These are phyloP conservation scores for Fusarium paranaense DNA, from an alignment of 2,329 filamentous ascomycete species.

Conservation along the genomic window DNA sequence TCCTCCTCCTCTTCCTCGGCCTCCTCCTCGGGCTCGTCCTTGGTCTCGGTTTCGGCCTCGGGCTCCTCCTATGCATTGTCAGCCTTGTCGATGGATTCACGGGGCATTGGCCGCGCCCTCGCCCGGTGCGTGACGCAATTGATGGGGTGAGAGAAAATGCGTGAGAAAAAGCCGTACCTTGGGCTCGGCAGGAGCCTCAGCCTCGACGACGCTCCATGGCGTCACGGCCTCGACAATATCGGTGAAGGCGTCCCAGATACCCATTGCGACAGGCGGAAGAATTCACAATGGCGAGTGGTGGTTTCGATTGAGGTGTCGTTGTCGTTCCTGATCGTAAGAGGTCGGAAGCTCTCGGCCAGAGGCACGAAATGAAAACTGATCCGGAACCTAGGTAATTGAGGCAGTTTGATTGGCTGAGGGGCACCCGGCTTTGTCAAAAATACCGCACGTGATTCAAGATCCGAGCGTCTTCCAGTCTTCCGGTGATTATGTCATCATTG, in stretches of 20 bases:
- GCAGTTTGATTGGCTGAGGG: slow-evolving; percentile 58
- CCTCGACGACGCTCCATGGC: slow-evolving; percentile 74
- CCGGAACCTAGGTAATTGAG: slow-evolving; percentile 63
- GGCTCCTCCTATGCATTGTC: slow-evolving; percentile 50
- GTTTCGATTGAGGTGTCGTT: slow-evolving; percentile 51
- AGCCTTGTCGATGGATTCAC: slow-evolving; percentile 15
- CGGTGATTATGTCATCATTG: slow-evolving; percentile 12
- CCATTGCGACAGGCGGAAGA: slow-evolving; percentile 64
- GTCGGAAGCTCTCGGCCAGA: slow-evolving; percentile 57
- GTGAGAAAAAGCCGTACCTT: slow-evolving; percentile 55
- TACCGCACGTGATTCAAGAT: slow-evolving; percentile 39
- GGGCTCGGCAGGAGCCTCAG: slow-evolving; percentile 75
- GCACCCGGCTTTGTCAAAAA: slow-evolving; percentile 17
- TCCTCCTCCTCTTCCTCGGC: slow-evolving; percentile 63
- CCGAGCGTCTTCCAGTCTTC: slow-evolving; percentile 29
- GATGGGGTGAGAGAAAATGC: slow-evolving; percentile 35
- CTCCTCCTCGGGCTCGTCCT: slow-evolving; percentile 52
- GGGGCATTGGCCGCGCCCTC: slow-evolving; percentile 4
- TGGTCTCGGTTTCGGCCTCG: slow-evolving; percentile 63
- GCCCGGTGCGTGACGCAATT: slow-evolving; percentile 24
- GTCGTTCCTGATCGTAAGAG: slow-evolving; percentile 52
- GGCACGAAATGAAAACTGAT: slow-evolving; percentile 57
- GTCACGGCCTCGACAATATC: slow-evolving; percentile 74
- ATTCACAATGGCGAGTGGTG: slow-evolving; percentile 57
- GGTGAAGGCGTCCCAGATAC: slow-evolving; percentile 73